These are phyloP conservation scores for Gossypium ekmanianum DNA, from an alignment of 345 rosid species.

Conservation along the genomic window DNA sequence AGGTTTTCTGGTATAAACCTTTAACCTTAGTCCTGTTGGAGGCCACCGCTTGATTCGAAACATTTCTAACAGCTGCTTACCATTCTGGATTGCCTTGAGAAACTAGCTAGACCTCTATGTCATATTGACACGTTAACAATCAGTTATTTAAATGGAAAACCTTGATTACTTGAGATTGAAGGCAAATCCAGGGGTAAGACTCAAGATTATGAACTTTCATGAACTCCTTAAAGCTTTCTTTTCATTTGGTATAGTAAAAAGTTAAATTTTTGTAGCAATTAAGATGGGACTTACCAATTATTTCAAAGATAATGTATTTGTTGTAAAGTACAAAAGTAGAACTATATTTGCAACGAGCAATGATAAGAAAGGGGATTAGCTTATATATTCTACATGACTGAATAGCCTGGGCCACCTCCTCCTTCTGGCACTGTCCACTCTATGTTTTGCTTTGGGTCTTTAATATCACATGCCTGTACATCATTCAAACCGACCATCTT, in stretches of 20 bases:
- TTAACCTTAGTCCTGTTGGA: no score
- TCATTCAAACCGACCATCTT: background rate
- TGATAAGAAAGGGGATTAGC: background rate
- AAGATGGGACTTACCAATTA: background rate
- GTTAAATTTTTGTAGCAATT: background rate
- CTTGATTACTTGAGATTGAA: no score
- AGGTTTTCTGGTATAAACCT: no score
- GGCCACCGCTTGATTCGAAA: no score
- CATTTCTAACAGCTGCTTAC: no score
- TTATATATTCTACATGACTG: constrained; percentile 48
- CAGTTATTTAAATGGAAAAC: no score
- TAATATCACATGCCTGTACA: constrained; percentile 79
- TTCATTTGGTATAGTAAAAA: background rate
- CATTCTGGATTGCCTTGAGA: no score
- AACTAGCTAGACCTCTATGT: no score
- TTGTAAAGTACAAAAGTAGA: background rate
- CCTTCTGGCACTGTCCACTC: constrained; percentile 97
- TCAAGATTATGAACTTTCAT: no score
- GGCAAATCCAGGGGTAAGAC: no score
- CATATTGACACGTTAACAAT: no score
- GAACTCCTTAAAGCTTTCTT: background rate
- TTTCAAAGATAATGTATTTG: background rate
- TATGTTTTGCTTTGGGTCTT: constrained; percentile 92
- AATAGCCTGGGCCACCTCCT: constrained; percentile 92
- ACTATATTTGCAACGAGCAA: background rate